These are phyloP conservation scores for Kwoniella heveanensis DNA, from an alignment of 768 basidiomycete genomes.

Conservation along the genomic window DNA sequence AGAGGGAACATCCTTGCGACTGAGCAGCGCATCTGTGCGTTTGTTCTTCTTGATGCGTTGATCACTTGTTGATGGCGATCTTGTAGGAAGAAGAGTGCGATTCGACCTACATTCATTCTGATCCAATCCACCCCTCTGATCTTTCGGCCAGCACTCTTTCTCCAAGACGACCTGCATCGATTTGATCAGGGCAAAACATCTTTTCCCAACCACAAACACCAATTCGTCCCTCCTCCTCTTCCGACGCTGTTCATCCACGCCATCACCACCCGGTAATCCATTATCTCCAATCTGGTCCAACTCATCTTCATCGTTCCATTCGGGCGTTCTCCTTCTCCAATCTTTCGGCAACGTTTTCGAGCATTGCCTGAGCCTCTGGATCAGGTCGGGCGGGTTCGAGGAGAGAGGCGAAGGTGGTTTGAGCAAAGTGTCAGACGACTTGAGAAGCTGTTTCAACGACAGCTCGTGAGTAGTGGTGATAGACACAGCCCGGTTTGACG, in stretches of 20 bases:
- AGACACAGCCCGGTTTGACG: not conserved
- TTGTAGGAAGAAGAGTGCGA: too few species aligned
- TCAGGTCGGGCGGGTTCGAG: constrained; percentile 18
- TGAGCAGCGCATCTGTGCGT: too few species aligned
- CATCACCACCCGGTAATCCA: not conserved
- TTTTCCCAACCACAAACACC: constrained; percentile 25
- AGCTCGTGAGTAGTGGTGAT: too few species aligned
- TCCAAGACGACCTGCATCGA: constrained; percentile 26
- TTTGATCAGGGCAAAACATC: constrained; percentile 32
- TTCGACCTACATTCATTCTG: constrained; percentile 27
- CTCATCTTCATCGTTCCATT: constrained; percentile 17
- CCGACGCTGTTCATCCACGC: constrained; percentile 11
- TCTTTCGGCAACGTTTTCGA: constrained; percentile 22
- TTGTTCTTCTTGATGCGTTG: not conserved
- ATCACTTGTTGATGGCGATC: not conserved
- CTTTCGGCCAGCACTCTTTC: constrained; percentile 38
- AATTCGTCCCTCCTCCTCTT: constrained; percentile 22
- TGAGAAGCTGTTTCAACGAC: constrained; percentile 22
- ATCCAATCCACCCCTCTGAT: constrained; percentile 10
- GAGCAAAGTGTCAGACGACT: constrained; percentile 23
- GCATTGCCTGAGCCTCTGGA: constrained; percentile 20
- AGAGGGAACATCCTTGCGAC: too few species aligned
- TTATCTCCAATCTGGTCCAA: constrained; percentile 14
- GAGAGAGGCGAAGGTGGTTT: constrained; percentile 33
- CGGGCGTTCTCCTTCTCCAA: constrained; percentile 17